These are phyloP conservation scores for Plasmodium coatneyi DNA, from an alignment of 169 alveolate genomes.

Conservation along the genomic window DNA sequence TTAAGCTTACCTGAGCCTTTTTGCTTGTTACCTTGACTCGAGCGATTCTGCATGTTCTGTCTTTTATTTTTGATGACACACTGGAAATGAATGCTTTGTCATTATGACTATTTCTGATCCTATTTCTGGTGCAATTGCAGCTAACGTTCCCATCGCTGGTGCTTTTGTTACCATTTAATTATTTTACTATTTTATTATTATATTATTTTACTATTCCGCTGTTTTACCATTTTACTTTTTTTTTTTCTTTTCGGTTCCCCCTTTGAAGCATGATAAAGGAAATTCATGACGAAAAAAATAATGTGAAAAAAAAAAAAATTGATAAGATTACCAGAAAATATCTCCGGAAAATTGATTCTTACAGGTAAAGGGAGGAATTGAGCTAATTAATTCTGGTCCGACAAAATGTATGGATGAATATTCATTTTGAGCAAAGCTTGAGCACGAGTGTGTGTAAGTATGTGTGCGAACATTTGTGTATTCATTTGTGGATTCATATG, in stretches of 20 bases:
- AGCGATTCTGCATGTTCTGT: neutral
- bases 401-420: neutral
- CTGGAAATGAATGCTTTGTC: neutral
- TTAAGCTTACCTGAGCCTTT: neutral
- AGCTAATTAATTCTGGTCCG: neutral
- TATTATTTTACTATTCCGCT: neutral
- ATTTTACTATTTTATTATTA: neutral
- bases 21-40: neutral
- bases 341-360: conserved; percentile 61
- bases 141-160: neutral
- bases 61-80: conserved; percentile 1
- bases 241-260: neutral
- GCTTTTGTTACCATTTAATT: neutral
- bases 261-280: conserved; percentile 53
- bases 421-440: neutral
- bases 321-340: conserved; percentile 71
- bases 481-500: neutral
- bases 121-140: neutral
- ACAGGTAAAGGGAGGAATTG: conserved; percentile 36
- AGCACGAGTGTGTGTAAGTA: neutral
- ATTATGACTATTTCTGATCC: neutral
- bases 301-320: conserved; percentile 55
- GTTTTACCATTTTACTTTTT: no score
- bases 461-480: neutral
- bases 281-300: conserved; percentile 40